Evolutionary conservation across 2,329 filamentous ascomycete genomes (phyloP), one percentile per base, ranked within the genome.

Genomic region (Trichophyton rubrum): DNA sequence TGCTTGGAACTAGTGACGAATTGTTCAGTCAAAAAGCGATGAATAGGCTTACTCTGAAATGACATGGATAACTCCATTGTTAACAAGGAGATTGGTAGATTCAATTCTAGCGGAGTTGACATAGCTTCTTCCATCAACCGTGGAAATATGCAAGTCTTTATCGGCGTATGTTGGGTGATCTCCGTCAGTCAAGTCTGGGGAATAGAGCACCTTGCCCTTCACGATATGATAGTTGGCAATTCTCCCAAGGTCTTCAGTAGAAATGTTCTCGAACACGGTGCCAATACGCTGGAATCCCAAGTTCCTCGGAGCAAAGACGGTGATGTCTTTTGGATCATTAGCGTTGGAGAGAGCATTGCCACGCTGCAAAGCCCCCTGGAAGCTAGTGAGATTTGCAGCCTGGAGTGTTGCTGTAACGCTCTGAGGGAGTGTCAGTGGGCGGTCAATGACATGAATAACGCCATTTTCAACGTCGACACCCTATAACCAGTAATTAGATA

Each of bases 181-280:
- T 38, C 75, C 75, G 64, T 79, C 74, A 24, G 65, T 65, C 17
- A 82, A 73, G 3, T 66, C 64, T 4, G 74, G 69, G 56, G 77
- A 80, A 72, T 86, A 87, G 59, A 73, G 74, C 1, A 85, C 77
- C 7, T 75, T 76, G 53, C 78, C 79, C 53, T 77, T 75, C 51
- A 88, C 72, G 58, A 88, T 77, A 69, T 89, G 86, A 72, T 89
- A 89, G 27, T 77, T 72, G 38, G 88, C 75, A 58, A 88, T 78
- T 30, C 69, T 70, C 1, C 75, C 69, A 1, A 87, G 74, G 13
- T 82, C 70, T 3, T 77, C 70, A 0, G 71, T 13, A 5, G 62
- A 60, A n/a, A 63, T 61, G 51, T 62, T 64, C 5, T 59, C 45
- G 3, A 63, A 58, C 15, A 59, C 51, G n/a, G 62, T 62, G 3